Evolutionary conservation across 2,329 filamentous ascomycete species (phyloP), one percentile per base, ranked within the genome.

Genomic region (Chaetomiaceae sp.): DNA sequence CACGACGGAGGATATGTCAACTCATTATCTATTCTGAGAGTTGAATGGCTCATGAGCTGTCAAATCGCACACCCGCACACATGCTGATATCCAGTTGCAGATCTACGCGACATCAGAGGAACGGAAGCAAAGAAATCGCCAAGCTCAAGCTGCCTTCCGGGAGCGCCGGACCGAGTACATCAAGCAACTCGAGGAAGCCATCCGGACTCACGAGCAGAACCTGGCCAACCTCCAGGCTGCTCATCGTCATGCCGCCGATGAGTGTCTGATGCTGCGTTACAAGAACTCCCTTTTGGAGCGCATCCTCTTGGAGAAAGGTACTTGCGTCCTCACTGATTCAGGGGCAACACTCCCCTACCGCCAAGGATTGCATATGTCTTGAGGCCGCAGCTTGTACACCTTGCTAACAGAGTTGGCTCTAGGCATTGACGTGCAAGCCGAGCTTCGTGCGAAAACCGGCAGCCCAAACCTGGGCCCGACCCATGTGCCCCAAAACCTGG

Each of bases 41-140:
- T 19, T n/a, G 40, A 31, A 49, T 43, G 31, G 20, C 3, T 19
- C n/a, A n/a, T 17, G 22, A 20, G 40, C 22, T 14, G 29, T 20
- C 31, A 51, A n/a, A n/a, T n/a, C n/a, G n/a, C n/a, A n/a, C 22
- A 39, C 33, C 31, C 31, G 17, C 38, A 36, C 52, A 40, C 40
- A n/a, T 54, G 44, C 58, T 61, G 59, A 63, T 52, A 63, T 52
- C 42, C 51, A 37, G 7, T 22, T 29, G 43, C 47, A 96, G 92
- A 96, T 96, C 60, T 99, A 99, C 79, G 94, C 94, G 51, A 99
- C 94, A 33, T 97, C 94, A 11, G 94, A 99, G 72, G 94, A 99
- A 74, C 86, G 94, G 66, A 97, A 99, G 76, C 94, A 97, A 74
- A 84, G 94, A 61, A 99, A 99, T 69, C 81, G 94, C 64, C 94